Base-by-base conservation (phyloP, 305 asterid species). In the Fraxinus platypoda region DNA sequence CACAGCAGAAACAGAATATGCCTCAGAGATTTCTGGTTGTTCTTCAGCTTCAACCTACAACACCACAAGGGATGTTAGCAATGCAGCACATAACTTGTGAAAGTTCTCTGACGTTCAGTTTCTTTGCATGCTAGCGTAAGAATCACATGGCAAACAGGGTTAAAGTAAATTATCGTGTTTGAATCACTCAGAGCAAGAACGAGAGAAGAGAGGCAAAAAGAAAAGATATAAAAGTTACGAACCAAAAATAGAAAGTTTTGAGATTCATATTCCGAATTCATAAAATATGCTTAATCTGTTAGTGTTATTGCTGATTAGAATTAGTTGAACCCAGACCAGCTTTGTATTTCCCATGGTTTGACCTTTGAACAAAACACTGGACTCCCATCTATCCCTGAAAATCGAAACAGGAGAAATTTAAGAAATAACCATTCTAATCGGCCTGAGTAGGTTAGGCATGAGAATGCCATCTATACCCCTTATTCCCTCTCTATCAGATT, bases 41-140 rank as follows among this genome's bases (percentile, higher is more conserved):
- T 93, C 98, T 88, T 97, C 99, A 85, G 99, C 99, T 92, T 94
- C 98, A 66, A 93, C 99, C 99, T 97, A 79, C 54, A 83, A 79
- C 30, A 80, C 68, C 83, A 91, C 6, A 21, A 86, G 8, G 73
- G 83, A 79, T 57, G 74, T 86, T 80, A 88, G 77, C 30, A 9
- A 66, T 34, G 76, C 54, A 34, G 6, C 37, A 73, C 68, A 71
- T 54, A 3, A 80, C 75, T 30, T 38, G 33, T 71, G 71, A 8
- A 70, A 70, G 75, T 70, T 30, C 41, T 28, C 41, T 11, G 41
- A 4, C 8, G 4, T 31, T 15, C 75, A 28, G 75, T 13, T 70
- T 30, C 41, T 12, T 30, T 30, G 23, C 25, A 70, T 30, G 41
- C 41, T 28, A 13, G 75, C 41, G 11, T 30, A 26, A 30, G 38